Base-by-base conservation (phyloP, 306 rosid genomes). In the Sicyos baderoa region DNA sequence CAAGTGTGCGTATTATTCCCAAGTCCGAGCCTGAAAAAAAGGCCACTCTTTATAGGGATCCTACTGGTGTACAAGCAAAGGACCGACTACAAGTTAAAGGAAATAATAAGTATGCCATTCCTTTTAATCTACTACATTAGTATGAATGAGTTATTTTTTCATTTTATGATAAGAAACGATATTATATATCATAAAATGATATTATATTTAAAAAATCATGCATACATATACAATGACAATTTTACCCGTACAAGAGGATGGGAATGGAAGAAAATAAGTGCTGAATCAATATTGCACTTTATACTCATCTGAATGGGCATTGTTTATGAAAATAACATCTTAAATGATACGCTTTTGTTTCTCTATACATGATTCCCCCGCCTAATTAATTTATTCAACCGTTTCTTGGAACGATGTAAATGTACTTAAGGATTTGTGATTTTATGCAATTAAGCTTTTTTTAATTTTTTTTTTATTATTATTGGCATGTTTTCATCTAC, bases 11-110 rank as follows among this genome's bases (percentile, higher is more conserved):
- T 57, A 56, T 75, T n/a, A 58, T 79, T 78, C 35, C 76, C 62
- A 86, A 81, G 87, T 80, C 80, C 50, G 97, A 85, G 78, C 76
- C 19, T 53, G 94, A 82, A 62, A 63, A 63, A 42, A 91, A 84
- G 79, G 79, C 77, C 72, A 29, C 79, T 74, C 77, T 76, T 77
- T 72, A 77, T 66, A 86, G 82, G 79, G 91, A 80, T 77, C 73
- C 86, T 59, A 59, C 63, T 9, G 71, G 80, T 75, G 88, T 87
- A 80, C 76, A 77, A 79, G 78, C 76, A 73, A 83, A 78, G 79
- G 94, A 88, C 54, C 79, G 84, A 51, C 27, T 63, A 71, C 70
- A 78, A 59, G 76, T 71, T 65, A 87, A 78, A 82, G 91, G 87
- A 76, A 87, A 77, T 74, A 91, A 79, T 56, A 83, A 80, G 97